These are phyloP conservation scores for Benincasa hispida DNA, from an alignment of 306 rosid species.

Conservation along the genomic window DNA sequence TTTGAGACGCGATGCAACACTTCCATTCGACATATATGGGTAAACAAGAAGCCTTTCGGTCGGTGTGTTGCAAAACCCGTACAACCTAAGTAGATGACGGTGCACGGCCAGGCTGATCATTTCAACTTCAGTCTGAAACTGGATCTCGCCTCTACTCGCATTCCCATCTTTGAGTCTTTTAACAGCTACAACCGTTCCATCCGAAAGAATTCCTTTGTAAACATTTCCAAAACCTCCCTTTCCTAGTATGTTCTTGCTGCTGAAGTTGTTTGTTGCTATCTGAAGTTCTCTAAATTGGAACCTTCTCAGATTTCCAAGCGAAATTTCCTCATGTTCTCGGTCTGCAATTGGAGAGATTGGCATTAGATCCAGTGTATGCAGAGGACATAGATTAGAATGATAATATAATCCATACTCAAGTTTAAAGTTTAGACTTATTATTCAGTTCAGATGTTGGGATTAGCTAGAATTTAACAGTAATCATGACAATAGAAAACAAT, in stretches of 20 bases:
- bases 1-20: conserved; percentile 88
- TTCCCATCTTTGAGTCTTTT: conserved; percentile 88
- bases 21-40: conserved; percentile 90
- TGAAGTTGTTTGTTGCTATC: conserved; percentile 77
- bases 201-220: conserved; percentile 74
- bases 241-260: conserved; percentile 76
- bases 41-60: conserved; percentile 77
- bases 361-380: neutral
- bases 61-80: conserved; percentile 75
- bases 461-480: neutral
- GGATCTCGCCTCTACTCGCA: conserved; percentile 72
- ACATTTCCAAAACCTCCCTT: conserved; percentile 90
- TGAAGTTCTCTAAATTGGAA: conserved; percentile 81
- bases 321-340: conserved; percentile 63
- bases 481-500: neutral
- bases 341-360: conserved; percentile 22
- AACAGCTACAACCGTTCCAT: conserved; percentile 77
- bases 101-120: conserved; percentile 95
- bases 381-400: neutral
- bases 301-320: conserved; percentile 84
- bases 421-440: neutral
- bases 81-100: conserved; percentile 67
- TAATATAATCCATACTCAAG: neutral
- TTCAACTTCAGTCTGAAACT: conserved; percentile 95
- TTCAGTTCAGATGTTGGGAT: neutral